A percentile compares a stretch with the other conserved stretches of the same genome.
These are phyloP conservation scores for Rhodocollybia butyracea DNA, from an alignment of 768 basidiomycete species.

Conservation along the genomic window DNA sequence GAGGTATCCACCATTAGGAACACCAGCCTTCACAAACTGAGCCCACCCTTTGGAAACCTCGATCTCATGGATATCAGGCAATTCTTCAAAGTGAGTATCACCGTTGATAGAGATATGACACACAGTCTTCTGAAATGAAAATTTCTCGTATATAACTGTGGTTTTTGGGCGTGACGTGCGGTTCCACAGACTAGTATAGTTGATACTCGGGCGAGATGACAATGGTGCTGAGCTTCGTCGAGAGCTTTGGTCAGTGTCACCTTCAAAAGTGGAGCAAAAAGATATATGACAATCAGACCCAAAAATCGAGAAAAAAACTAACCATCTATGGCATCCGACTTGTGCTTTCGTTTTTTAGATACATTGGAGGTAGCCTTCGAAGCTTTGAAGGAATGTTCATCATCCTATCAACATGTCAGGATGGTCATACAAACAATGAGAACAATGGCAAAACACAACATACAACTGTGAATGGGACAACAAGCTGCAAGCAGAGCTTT, in stretches of 20 bases:
- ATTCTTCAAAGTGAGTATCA: not conserved
- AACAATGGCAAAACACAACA: not conserved
- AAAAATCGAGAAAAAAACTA: not conserved
- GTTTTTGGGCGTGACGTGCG: not conserved
- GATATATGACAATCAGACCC: no score
- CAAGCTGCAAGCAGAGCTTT: not conserved
- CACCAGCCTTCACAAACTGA: not conserved
- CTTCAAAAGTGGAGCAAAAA: no score
- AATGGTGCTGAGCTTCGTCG: not conserved
- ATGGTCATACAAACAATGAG: not conserved
- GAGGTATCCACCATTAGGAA: not conserved
- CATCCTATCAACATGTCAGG: not conserved
- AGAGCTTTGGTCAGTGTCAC: no score
- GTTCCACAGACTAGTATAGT: not conserved
- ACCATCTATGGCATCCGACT: not conserved
- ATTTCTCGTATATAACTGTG: not conserved
- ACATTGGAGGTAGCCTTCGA: no score
- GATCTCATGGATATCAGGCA: not conserved
- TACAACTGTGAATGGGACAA: not conserved
- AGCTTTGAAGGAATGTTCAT: not conserved
- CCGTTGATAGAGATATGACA: not conserved
- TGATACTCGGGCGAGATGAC: not conserved
- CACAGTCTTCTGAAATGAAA: not conserved
- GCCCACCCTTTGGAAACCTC: not conserved
- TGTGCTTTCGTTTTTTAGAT: not conserved